Percentiles rank a stretch among this genome's conserved stretches.
These are phyloP conservation scores for Grammothele lineata DNA, from an alignment of 768 basidiomycete genomes.

Conservation along the genomic window DNA sequence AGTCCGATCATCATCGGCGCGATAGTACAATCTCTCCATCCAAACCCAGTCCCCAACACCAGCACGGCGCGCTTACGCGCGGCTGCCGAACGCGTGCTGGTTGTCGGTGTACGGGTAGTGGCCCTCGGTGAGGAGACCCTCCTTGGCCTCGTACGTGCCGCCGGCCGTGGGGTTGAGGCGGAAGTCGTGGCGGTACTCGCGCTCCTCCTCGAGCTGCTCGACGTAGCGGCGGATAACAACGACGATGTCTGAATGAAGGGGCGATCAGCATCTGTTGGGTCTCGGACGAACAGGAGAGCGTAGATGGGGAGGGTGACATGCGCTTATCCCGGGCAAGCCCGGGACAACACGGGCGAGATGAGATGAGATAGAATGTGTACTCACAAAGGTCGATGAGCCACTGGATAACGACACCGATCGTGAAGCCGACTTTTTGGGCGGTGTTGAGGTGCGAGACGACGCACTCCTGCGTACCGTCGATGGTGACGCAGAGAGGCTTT, in stretches of 20 bases:
- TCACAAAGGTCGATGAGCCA: conserved; percentile 23
- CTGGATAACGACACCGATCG: conserved; percentile 13
- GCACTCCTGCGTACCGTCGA: conserved; percentile 11
- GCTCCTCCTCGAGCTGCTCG: conserved; percentile 27
- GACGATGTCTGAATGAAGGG: conserved; percentile 19
- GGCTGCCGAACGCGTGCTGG: conserved; percentile 20
- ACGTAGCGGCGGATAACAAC: conserved; percentile 25
- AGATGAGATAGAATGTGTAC: conserved; percentile 4
- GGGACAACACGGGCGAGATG: not conserved
- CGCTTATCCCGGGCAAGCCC: too few relatives aligned
- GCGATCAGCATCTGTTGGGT: conserved; percentile 2
- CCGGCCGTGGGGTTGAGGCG: conserved; percentile 12
- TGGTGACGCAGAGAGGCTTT: conserved; percentile 17
- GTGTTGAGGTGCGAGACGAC: conserved; percentile 14
- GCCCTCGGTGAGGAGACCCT: conserved; percentile 22
- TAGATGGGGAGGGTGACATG: not conserved
- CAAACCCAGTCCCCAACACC: too few relatives aligned
- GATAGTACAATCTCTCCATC: not conserved
- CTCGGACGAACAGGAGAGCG: not conserved
- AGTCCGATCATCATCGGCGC: too few relatives aligned
- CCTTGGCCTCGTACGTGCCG: conserved; percentile 24
- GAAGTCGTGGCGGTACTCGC: conserved; percentile 19
- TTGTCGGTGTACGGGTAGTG: conserved; percentile 25
- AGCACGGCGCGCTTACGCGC: not conserved
- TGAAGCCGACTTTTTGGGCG: conserved; percentile 20